A percentile compares a stretch with the other conserved stretches of the same genome.
phyloP scores from a whole-genome alignment of 192 early-diverging fungal genomes.

The Dissophora ornata region DNA sequence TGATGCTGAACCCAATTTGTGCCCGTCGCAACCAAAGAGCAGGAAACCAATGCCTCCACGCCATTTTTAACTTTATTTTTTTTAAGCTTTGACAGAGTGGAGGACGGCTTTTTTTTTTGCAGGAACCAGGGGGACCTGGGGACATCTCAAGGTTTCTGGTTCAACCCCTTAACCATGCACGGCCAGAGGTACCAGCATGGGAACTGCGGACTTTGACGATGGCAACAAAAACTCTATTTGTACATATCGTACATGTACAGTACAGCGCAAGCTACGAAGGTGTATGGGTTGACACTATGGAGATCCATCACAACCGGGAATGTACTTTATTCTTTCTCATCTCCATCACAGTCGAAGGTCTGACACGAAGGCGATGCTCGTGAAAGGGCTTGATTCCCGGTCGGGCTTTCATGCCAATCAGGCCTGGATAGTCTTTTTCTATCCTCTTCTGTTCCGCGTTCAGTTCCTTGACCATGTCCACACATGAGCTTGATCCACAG shows the following conservation, averaged over 20 bases:
- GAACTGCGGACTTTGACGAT: too few species aligned
- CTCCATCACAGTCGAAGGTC: conserved; percentile 31
- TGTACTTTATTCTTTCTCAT: conserved; percentile 22
- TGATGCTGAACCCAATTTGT: too few species aligned
- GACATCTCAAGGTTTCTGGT: too few species aligned
- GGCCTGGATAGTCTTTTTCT: conserved; percentile 24
- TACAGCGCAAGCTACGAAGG: too few species aligned
- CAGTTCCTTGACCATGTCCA: conserved; percentile 56
- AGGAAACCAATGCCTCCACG: too few species aligned
- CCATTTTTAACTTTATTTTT: conserved; percentile 1
- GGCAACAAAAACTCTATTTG: too few species aligned
- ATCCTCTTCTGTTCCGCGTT: conserved; percentile 42
- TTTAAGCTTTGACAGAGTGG: conserved; percentile 13
- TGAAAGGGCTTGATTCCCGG: conserved; percentile 33
- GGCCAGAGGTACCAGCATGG: too few species aligned
- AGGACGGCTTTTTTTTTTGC: too few species aligned
- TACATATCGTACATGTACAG: neutral
- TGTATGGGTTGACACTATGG: too few species aligned
- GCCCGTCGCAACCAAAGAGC: too few species aligned
- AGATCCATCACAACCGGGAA: conserved; percentile 2
- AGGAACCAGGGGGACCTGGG: too few species aligned
- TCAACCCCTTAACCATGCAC: too few species aligned
- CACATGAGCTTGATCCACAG: conserved; percentile 61
- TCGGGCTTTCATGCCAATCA: conserved; percentile 43
- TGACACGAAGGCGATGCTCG: conserved; percentile 42